A percentile compares a stretch with the other conserved stretches of the same genome.
These are phyloP conservation scores for Volvox africanus DNA, from an alignment of 139 green algal species.

Conservation along the genomic window DNA sequence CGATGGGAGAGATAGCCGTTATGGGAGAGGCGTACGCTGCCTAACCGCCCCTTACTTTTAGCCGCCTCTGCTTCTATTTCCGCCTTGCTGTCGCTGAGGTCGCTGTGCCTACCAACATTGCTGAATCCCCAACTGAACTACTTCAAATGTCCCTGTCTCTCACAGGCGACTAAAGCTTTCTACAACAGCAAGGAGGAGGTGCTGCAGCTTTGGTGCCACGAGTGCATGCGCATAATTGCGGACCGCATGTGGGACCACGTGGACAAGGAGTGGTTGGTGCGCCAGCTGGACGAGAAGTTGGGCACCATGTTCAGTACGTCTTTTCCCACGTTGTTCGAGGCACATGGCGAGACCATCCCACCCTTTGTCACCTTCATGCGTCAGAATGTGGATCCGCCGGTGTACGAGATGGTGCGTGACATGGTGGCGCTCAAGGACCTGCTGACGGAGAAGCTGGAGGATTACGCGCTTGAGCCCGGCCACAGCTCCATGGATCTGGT, in stretches of 20 bases:
- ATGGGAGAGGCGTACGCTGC: no score
- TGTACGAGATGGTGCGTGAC: slow-evolving; percentile 85
- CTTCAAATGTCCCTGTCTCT: neutral
- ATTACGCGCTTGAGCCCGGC: slow-evolving; percentile 85
- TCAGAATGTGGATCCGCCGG: slow-evolving; percentile 74
- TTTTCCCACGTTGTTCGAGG: slow-evolving; percentile 75
- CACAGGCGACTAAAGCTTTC: slow-evolving; percentile 66
- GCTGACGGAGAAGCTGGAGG: slow-evolving; percentile 83
- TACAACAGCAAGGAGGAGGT: slow-evolving; percentile 87
- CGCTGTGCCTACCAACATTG: no score
- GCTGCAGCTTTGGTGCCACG: slow-evolving; percentile 89
- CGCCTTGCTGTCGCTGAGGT: no score
- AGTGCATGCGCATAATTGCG: slow-evolving; percentile 84
- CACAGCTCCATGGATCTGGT: slow-evolving; percentile 84
- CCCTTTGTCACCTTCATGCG: slow-evolving; percentile 90
- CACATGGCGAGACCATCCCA: slow-evolving; percentile 64
- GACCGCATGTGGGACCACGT: slow-evolving; percentile 82
- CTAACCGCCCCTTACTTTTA: no score
- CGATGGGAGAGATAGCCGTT: no score
- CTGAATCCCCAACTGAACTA: no score
- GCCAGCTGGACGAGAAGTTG: slow-evolving; percentile 80
- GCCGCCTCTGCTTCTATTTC: no score
- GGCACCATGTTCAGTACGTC: slow-evolving; percentile 65
- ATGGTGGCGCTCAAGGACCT: slow-evolving; percentile 76
- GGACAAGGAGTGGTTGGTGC: slow-evolving; percentile 77